A percentile compares a stretch with the other conserved stretches of the same genome.
These are phyloP conservation scores for Alnus glutinosa DNA, from an alignment of 306 rosid species.

Conservation along the genomic window DNA sequence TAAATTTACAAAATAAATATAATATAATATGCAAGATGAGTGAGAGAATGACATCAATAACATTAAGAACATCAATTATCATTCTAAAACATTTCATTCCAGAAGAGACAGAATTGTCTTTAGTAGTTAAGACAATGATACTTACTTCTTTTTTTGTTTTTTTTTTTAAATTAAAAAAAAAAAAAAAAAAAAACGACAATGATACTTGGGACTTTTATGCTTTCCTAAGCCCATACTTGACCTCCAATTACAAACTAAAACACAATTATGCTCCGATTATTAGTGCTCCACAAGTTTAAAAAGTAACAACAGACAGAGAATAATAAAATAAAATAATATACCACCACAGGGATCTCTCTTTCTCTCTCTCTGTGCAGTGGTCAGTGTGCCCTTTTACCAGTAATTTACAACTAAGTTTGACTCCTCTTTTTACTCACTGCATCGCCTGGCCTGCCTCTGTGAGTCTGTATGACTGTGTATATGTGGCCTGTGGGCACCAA, in stretches of 20 bases:
- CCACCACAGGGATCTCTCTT: neutral
- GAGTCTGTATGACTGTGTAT: neutral
- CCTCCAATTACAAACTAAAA: slow-evolving; percentile 19
- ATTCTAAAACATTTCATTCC: too few relatives aligned
- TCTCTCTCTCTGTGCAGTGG: slow-evolving; percentile 19
- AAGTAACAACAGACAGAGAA: slow-evolving; percentile 7
- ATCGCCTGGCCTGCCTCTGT: slow-evolving; percentile 8
- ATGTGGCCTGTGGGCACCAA: neutral
- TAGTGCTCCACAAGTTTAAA: neutral
- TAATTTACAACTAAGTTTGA: slow-evolving; percentile 43
- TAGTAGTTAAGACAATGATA: neutral
- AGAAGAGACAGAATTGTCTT: slow-evolving; percentile 33
- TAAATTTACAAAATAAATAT: too few relatives aligned
- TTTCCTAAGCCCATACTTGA: slow-evolving; percentile 27
- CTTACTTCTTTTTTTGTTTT: too few relatives aligned
- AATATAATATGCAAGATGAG: too few relatives aligned
- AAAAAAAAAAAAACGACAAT: too few relatives aligned
- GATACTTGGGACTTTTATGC: slow-evolving; percentile 32
- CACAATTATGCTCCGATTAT: slow-evolving; percentile 50
- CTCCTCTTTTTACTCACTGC: slow-evolving; percentile 63
- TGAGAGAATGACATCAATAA: too few relatives aligned
- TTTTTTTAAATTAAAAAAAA: too few relatives aligned
- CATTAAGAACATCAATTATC: too few relatives aligned
- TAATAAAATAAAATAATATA: slow-evolving; percentile 15
- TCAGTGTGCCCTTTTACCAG: slow-evolving; percentile 30